These are phyloP conservation scores for Calophaca sinica DNA, from an alignment of 306 rosid genomes.

Conservation along the genomic window DNA sequence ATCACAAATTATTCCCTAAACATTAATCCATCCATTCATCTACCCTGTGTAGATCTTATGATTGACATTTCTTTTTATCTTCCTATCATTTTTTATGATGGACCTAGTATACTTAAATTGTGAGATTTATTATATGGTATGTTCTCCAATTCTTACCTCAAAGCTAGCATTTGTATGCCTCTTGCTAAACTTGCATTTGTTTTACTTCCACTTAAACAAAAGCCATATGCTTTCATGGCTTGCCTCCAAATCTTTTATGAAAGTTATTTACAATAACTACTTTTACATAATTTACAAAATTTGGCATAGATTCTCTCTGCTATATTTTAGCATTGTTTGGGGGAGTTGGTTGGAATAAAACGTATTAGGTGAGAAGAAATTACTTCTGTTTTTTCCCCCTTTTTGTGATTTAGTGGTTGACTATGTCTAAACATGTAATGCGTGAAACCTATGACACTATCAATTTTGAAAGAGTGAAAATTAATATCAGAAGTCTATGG, in stretches of 20 bases:
- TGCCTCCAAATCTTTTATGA: background rate
- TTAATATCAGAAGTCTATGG: slow-evolving; percentile 11
- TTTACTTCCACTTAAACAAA: background rate
- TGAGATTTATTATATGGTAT: background rate
- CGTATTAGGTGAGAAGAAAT: slow-evolving; percentile 25
- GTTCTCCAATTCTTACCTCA: background rate
- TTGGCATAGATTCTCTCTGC: background rate
- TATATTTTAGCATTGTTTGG: background rate
- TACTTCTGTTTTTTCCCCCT: background rate
- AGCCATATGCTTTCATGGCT: background rate
- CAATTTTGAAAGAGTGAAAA: slow-evolving; percentile 7
- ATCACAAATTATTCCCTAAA: background rate
- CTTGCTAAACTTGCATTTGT: background rate
- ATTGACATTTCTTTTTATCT: background rate
- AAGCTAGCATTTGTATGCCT: background rate
- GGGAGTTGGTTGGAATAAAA: slow-evolving; percentile 1
- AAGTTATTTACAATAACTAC: background rate
- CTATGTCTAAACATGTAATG: slow-evolving; percentile 27
- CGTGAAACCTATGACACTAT: slow-evolving; percentile 27
- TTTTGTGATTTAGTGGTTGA: slow-evolving; percentile 10
- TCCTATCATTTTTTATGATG: background rate
- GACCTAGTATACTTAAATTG: background rate
- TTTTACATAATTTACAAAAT: background rate
- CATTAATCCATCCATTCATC: background rate
- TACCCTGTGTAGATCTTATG: background rate